phyloP scores from a whole-genome alignment of 345 rosid species.

The Dimocarpus longan region DNA sequence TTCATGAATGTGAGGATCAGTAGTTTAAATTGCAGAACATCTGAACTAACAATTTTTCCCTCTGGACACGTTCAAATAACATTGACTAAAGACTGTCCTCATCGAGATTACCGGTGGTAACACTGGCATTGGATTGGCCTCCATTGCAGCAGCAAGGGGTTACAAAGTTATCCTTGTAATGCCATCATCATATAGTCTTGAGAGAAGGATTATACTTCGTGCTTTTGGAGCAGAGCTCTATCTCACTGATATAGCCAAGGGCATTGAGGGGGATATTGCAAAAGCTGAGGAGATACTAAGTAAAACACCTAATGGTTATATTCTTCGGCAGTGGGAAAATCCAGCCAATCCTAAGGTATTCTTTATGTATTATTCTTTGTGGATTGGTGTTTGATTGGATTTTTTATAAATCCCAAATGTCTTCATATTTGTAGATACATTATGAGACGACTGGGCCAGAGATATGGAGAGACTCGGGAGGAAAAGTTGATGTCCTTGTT shows the following conservation, averaged over 20 bases:
- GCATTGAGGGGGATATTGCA: slow-evolving; percentile 37
- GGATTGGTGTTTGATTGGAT: background rate
- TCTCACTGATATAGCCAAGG: slow-evolving; percentile 53
- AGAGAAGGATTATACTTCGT: slow-evolving; percentile 59
- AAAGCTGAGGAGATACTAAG: slow-evolving; percentile 58
- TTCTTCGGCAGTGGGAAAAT: slow-evolving; percentile 53
- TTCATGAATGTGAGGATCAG: background rate
- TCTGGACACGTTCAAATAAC: background rate
- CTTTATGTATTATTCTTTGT: background rate
- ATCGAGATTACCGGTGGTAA: slow-evolving; percentile 70
- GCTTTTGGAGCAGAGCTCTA: slow-evolving; percentile 77
- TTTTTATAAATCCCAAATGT: background rate
- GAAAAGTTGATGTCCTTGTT: slow-evolving; percentile 53
- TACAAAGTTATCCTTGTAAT: slow-evolving; percentile 61
- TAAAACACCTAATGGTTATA: slow-evolving; percentile 55
- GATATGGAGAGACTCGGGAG: slow-evolving; percentile 43
- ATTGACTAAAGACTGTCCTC: slow-evolving; percentile 42
- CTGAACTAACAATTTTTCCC: background rate
- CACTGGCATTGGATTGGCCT: slow-evolving; percentile 80
- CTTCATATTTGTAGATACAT: slow-evolving; percentile 40
- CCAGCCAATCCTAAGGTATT: slow-evolving; percentile 57
- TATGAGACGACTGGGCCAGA: slow-evolving; percentile 43
- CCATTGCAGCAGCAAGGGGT: slow-evolving; percentile 63
- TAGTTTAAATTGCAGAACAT: background rate
- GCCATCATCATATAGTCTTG: slow-evolving; percentile 60